These are phyloP conservation scores for Cyberlindnera petersonii DNA, from an alignment of 805 yeast species.

Conservation along the genomic window DNA sequence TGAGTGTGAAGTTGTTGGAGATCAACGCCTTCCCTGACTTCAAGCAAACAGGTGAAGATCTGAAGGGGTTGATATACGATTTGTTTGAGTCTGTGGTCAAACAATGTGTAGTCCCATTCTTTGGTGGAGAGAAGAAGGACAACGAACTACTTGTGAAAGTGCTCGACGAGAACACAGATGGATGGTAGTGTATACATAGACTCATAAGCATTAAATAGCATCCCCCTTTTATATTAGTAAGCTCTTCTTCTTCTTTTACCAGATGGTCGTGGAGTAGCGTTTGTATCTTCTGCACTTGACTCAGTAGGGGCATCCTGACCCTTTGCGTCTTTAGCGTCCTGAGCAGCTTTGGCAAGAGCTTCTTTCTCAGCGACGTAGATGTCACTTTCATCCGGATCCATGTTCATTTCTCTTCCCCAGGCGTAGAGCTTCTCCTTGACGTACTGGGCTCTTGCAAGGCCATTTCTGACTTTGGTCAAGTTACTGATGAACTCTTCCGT, in stretches of 20 bases:
- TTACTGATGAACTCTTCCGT: conserved; percentile 84
- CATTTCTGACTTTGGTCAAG: conserved; percentile 66
- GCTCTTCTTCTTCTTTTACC: conserved; percentile 22
- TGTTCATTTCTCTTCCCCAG: conserved; percentile 88
- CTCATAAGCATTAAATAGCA: no score
- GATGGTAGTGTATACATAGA: conserved; percentile 28
- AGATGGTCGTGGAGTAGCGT: conserved; percentile 16
- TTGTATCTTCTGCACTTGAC: conserved; percentile 6
- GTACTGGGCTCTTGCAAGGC: conserved; percentile 73
- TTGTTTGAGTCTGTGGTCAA: conserved; percentile 57
- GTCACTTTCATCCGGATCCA: conserved; percentile 47
- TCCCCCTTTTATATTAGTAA: background rate
- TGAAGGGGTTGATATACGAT: conserved; percentile 61
- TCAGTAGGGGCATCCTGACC: conserved; percentile 10
- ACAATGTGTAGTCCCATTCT: conserved; percentile 47
- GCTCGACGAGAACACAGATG: conserved; percentile 33
- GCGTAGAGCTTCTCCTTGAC: conserved; percentile 62
- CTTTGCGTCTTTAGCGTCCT: conserved; percentile 18
- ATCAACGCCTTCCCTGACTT: conserved; percentile 95
- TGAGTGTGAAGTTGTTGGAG: conserved; percentile 63
- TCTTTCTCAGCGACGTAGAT: conserved; percentile 33
- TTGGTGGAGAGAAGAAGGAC: conserved; percentile 21
- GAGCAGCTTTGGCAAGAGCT: conserved; percentile 19
- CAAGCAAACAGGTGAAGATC: conserved; percentile 84
- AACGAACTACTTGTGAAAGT: conserved; percentile 36